A percentile compares a stretch with the other conserved stretches of the same genome.
Evolutionary conservation across 257 asterid species (phyloP).

Genomic region (Ilex asprella): DNA sequence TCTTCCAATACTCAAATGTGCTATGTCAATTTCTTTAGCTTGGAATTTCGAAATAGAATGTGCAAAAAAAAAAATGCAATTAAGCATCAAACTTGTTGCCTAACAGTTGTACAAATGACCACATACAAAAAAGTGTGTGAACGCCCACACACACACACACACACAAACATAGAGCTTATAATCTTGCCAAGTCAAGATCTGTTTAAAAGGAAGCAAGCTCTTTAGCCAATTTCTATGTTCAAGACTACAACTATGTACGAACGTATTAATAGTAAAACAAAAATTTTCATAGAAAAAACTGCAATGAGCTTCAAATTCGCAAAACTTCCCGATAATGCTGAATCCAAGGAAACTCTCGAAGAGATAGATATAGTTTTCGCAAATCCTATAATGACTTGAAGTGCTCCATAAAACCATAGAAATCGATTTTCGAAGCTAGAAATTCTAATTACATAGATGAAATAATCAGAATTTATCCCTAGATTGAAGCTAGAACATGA

Average conservation of each 20-base stretch:
- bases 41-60: slow-evolving; percentile 34
- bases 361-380: slow-evolving; percentile 36
- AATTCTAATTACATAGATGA: no score
- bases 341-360: slow-evolving; percentile 38
- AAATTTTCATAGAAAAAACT: slow-evolving; percentile 26
- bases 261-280: slow-evolving; percentile 4
- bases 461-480: no score
- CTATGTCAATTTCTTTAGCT: slow-evolving; percentile 72
- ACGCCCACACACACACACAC: neutral
- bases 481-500: no score
- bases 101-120: neutral
- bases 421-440: neutral
- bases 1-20: slow-evolving; percentile 67
- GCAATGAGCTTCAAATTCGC: slow-evolving; percentile 85
- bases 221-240: slow-evolving; percentile 76
- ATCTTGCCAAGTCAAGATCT: slow-evolving; percentile 83
- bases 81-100: neutral
- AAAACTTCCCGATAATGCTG: slow-evolving; percentile 64
- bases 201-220: slow-evolving; percentile 88
- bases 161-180: neutral
- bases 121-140: no score
- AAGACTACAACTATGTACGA: neutral
- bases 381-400: slow-evolving; percentile 36
- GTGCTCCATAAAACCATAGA: slow-evolving; percentile 37
- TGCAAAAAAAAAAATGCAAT: neutral